phyloP scores from a whole-genome alignment of 345 rosid genomes.

The Camelina hispida region DNA sequence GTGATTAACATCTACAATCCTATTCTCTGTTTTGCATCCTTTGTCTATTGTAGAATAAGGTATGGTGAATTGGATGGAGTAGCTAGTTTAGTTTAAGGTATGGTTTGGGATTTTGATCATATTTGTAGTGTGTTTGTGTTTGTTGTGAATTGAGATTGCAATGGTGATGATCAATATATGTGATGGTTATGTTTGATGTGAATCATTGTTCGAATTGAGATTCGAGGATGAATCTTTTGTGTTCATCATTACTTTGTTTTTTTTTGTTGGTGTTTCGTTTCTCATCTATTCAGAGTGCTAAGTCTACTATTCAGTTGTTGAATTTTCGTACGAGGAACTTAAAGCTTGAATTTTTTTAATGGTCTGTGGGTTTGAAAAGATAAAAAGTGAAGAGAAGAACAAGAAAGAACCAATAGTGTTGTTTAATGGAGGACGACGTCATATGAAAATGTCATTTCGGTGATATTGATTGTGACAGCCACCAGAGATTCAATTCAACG shows the following conservation, averaged over 20 bases:
- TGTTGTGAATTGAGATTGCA: not conserved
- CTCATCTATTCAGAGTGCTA: no score
- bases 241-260: not conserved
- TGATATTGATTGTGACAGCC: slow-evolving; percentile 34
- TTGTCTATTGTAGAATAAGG: not conserved
- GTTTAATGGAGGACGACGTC: slow-evolving; percentile 27
- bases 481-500: slow-evolving; percentile 30
- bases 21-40: not conserved
- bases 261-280: not conserved
- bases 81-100: not conserved
- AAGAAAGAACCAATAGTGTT: slow-evolving; percentile 20
- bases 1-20: not conserved
- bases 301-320: not conserved
- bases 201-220: no score
- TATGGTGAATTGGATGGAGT: not conserved
- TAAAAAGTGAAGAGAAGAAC: slow-evolving; percentile 9
- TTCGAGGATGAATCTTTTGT: no score
- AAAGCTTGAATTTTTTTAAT: not conserved
- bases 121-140: not conserved
- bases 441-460: slow-evolving; percentile 25
- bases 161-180: not conserved
- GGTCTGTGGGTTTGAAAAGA: not conserved
- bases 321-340: not conserved
- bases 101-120: slow-evolving; percentile 25
- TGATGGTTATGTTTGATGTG: slow-evolving; percentile 21